Evolutionary conservation across 2,329 filamentous ascomycete genomes (phyloP), one percentile per base, ranked within the genome.

Genomic region (Atkinsonella hypoxylon): DNA sequence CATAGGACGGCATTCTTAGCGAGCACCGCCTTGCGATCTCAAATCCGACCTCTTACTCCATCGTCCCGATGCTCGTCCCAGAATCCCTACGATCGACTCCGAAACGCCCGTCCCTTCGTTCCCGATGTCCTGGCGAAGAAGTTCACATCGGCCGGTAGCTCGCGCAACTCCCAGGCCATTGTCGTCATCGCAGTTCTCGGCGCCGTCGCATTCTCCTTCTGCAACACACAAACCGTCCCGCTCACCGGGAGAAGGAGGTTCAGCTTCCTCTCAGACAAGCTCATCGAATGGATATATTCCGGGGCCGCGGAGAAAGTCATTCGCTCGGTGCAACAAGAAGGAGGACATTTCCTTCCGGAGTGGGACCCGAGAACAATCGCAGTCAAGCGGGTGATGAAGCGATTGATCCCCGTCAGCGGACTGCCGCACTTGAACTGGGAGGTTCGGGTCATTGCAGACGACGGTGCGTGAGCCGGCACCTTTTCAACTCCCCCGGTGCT

Each of bases 171-270:
- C 15, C 58, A 53, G 64, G 67, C 50, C 30, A 64, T 77, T 13
- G 61, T 73, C 15, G 55, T 69, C 1, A 53, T 69, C 13, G 69
- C 70, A 30, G 62, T 70, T 15, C 59, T 65, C n/a, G 70, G 67
- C 42, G 77, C 75, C 4, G 59, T 72, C 1, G 61, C 62, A 9
- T 81, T 89, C 62, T 89, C 89, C 69, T 70, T 81, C 50, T 73
- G 69, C 61, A 84, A 89, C 62, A 70, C 87, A 41, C 83, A 91
- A 64, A 77, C 76, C 32, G 85, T 90, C 13, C 85, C 86, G 2
- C 76, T 89, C 7, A 85, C 81, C 5, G 83, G 84, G 0, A 78
- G 87, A 9, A 73, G 73, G 58, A 77, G 87, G 36, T 91, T 91
- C 75, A 90, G 89, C 64, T 70, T 72, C 20, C 64, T 72, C 6